Evolutionary conservation across 768 basidiomycete genomes (phyloP).

Genomic region (Rhodotorula kratochvilovae): DNA sequence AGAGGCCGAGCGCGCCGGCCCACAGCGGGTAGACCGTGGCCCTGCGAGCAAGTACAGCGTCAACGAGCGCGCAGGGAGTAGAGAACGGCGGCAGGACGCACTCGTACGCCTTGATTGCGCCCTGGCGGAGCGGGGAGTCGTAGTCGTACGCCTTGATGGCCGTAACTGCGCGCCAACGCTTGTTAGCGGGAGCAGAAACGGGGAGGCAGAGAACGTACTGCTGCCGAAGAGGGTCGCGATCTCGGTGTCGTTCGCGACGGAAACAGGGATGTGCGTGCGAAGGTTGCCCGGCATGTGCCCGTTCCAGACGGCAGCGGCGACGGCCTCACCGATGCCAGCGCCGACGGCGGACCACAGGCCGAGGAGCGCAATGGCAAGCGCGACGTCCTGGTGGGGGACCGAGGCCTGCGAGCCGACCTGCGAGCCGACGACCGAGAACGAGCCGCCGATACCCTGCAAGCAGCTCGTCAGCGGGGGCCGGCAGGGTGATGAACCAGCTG

Average conservation of each 20-base stretch:
- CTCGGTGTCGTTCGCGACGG: slow-evolving; percentile 42
- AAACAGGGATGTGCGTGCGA: slow-evolving; percentile 42
- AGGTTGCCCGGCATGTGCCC: slow-evolving; percentile 38
- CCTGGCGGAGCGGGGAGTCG: slow-evolving; percentile 19
- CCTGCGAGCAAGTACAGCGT: not conserved
- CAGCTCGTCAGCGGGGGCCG: not conserved
- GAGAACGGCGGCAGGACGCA: not conserved
- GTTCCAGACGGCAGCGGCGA: slow-evolving; percentile 24
- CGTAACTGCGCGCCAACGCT: too few species aligned
- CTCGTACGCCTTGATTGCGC: slow-evolving; percentile 32
- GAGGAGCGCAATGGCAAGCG: slow-evolving; percentile 46
- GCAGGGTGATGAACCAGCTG: not conserved
- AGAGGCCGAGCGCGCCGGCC: slow-evolving; percentile 45
- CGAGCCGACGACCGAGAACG: slow-evolving; percentile 46
- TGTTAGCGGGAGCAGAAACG: not conserved
- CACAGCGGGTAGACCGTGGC: slow-evolving; percentile 42
- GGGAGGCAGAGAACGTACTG: not conserved
- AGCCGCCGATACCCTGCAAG: slow-evolving; percentile 41
- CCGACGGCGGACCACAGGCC: slow-evolving; percentile 47
- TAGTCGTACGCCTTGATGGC: slow-evolving; percentile 11
- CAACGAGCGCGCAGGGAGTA: not conserved
- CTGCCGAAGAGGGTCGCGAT: slow-evolving; percentile 36
- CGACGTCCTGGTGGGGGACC: slow-evolving; percentile 49
- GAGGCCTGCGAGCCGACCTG: slow-evolving; percentile 48
- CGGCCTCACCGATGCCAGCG: slow-evolving; percentile 43